Conservation (phyloP, 805 yeast species). For the Pichia insulana region DNA sequence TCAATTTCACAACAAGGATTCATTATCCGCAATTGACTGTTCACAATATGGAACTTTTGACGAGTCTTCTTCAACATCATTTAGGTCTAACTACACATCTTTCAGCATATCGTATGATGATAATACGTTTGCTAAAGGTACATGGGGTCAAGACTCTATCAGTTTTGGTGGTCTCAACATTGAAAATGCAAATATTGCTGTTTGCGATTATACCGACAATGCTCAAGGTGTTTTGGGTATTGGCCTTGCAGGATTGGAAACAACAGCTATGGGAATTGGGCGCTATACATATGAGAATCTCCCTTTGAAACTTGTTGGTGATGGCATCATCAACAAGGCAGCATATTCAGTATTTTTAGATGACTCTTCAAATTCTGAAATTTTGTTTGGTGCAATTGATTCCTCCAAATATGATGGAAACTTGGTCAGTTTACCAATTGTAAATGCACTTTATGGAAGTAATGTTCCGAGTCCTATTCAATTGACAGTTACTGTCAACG, state of each 20-base stretch:
- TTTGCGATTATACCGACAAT: conserved; percentile 59
- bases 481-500: conserved; percentile 40
- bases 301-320: conserved; percentile 50
- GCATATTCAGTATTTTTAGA: conserved; percentile 60
- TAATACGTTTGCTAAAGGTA: conserved; percentile 37
- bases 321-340: conserved; percentile 46
- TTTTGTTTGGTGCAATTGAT: conserved; percentile 69
- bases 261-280: conserved; percentile 30
- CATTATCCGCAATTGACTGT: conserved; percentile 28
- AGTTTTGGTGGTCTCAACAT: conserved; percentile 41
- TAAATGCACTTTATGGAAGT: conserved; percentile 31
- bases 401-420: conserved; percentile 50
- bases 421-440: conserved; percentile 41
- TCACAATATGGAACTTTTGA: conserved; percentile 41
- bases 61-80: conserved; percentile 31
- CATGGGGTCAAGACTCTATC: conserved; percentile 59
- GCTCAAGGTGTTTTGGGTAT: conserved; percentile 66
- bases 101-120: conserved; percentile 44
- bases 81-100: conserved; percentile 31
- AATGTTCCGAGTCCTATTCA: conserved; percentile 35
- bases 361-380: conserved; percentile 39
- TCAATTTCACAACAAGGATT: neutral
- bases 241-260: conserved; percentile 62
- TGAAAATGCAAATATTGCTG: conserved; percentile 55
- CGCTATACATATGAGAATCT: conserved; percentile 50